Evolutionary conservation across 2,329 filamentous ascomycete genomes (phyloP).

Genomic region (Calonectria henricotiae): DNA sequence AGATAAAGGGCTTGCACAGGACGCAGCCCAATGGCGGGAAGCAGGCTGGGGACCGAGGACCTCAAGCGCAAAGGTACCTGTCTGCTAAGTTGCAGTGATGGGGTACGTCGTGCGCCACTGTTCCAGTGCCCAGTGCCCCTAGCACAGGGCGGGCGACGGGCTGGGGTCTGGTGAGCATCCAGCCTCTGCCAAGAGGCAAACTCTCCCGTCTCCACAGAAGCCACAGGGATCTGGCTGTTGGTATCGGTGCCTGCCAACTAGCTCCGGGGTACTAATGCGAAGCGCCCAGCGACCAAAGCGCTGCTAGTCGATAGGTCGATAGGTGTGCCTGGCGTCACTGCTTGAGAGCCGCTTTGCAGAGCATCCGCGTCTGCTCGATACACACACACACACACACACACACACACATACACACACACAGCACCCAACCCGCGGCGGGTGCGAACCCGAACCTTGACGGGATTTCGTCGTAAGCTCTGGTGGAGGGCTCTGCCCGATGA

Average conservation of each 20-base stretch:
- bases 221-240: slow-evolving; percentile 13
- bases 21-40: slow-evolving; percentile 11
- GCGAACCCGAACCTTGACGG: slow-evolving; percentile 7
- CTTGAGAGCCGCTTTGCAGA: slow-evolving; percentile 12
- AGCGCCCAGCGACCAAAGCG: slow-evolving; percentile 8
- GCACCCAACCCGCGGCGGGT: not conserved
- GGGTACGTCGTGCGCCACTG: slow-evolving; percentile 19
- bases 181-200: slow-evolving; percentile 5
- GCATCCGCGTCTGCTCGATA: slow-evolving; percentile 13
- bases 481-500: slow-evolving; percentile 22
- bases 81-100: slow-evolving; percentile 13
- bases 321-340: slow-evolving; percentile 19
- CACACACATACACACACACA: not conserved
- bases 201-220: not conserved
- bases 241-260: slow-evolving; percentile 8
- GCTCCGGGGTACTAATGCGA: slow-evolving; percentile 25
- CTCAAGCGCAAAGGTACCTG: slow-evolving; percentile 25
- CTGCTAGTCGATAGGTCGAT: not conserved
- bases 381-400: not conserved
- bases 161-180: slow-evolving; percentile 27
- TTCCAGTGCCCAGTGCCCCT: slow-evolving; percentile 17
- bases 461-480: slow-evolving; percentile 21
- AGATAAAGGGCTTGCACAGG: slow-evolving; percentile 31
- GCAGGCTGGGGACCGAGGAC: slow-evolving; percentile 13
- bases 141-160: slow-evolving; percentile 19